phyloP scores from a whole-genome alignment of 805 yeast genomes.

The Dipodascus geniculatus region DNA sequence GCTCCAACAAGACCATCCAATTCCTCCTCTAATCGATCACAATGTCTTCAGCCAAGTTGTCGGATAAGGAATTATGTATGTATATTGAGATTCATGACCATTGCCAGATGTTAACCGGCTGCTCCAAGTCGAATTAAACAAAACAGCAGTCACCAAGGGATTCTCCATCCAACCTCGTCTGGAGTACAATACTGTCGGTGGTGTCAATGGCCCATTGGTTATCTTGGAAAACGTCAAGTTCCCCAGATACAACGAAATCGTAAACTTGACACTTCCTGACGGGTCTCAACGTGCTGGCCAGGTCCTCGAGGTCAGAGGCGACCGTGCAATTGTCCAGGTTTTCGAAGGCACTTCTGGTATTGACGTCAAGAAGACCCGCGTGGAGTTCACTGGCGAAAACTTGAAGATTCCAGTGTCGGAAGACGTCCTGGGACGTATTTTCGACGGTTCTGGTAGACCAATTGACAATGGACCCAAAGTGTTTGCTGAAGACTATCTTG shows the following conservation, averaged over 20 bases:
- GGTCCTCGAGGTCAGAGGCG: conserved; percentile 94
- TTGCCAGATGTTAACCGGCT: neutral
- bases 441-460: conserved; percentile 98
- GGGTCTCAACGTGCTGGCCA: conserved; percentile 94
- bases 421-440: conserved; percentile 94
- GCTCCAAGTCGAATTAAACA: conserved; percentile 58
- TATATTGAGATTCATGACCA: neutral
- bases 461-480: conserved; percentile 97
- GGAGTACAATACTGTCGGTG: conserved; percentile 93
- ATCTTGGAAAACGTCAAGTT: conserved; percentile 76
- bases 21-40: neutral
- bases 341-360: conserved; percentile 98
- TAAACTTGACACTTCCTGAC: conserved; percentile 91
- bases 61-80: conserved; percentile 24
- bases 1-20: neutral
- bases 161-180: conserved; percentile 84
- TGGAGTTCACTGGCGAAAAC: conserved; percentile 93
- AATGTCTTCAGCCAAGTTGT: conserved; percentile 8
- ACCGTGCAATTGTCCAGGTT: conserved; percentile 95
- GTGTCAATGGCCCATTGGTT: conserved; percentile 97
- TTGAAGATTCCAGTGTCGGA: conserved; percentile 91
- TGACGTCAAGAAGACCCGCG: conserved; percentile 94
- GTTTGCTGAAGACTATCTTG: conserved; percentile 96
- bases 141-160: conserved; percentile 84
- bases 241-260: conserved; percentile 93